Evolutionary conservation across 345 rosid species (phyloP).

Genomic region (Jatropha curcas): DNA sequence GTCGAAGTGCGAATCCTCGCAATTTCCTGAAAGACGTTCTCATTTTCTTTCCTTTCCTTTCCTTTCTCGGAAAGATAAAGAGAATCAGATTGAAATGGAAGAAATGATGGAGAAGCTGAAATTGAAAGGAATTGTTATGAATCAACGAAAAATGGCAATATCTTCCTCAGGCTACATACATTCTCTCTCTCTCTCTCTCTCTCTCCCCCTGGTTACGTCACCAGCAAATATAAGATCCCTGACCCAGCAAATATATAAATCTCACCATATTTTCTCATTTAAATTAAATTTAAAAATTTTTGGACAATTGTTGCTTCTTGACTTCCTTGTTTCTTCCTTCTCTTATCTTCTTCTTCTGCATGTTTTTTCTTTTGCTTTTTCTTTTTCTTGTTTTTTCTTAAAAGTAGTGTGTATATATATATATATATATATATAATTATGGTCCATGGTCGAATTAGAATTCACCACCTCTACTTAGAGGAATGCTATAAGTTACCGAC

Average conservation of each 20-base stretch:
- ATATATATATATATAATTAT: no score
- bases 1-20: slow-evolving; percentile 60
- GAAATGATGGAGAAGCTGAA: background rate
- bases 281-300: no score
- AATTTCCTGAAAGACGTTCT: slow-evolving; percentile 69
- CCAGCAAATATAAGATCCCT: slow-evolving; percentile 12
- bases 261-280: no score
- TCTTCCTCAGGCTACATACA: background rate
- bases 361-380: background rate
- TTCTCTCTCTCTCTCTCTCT: background rate
- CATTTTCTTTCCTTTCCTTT: slow-evolving; percentile 38
- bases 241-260: background rate
- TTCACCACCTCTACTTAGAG: no score
- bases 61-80: background rate
- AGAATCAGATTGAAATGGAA: background rate
- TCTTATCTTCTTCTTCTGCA: no score
- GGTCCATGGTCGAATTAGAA: no score
- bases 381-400: background rate
- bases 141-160: background rate
- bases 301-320: slow-evolving; percentile 23
- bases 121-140: background rate
- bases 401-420: no score
- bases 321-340: slow-evolving; percentile 36
- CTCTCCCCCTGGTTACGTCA: background rate
- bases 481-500: no score